Evolutionary conservation across 169 alveolate species (phyloP).

Genomic region (Eimeria sp.): DNA sequence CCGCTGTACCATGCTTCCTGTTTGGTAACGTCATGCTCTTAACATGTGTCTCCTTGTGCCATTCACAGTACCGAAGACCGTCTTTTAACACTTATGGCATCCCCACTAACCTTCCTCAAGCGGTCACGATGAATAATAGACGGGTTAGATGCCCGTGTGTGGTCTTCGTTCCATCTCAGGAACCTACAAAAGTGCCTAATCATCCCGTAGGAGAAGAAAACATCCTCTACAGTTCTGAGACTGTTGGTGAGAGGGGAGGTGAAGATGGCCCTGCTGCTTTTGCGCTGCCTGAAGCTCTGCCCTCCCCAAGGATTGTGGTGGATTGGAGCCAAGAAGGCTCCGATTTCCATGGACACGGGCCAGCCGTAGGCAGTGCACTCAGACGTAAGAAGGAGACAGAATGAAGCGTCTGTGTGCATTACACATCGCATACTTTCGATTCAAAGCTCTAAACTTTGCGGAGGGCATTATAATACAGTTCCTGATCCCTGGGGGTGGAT

Average conservation of each 20-base stretch:
- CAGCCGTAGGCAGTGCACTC: not conserved
- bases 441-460: not conserved
- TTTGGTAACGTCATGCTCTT: not conserved
- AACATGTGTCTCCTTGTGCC: not conserved
- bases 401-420: not conserved
- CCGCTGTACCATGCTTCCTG: not conserved
- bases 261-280: not conserved
- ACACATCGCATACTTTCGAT: not conserved
- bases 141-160: not conserved
- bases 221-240: not conserved
- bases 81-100: not conserved
- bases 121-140: not conserved
- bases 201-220: not conserved
- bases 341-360: not conserved
- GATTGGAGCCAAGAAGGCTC: constrained; percentile 3
- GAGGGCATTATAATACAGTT: not conserved
- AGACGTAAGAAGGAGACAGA: not conserved
- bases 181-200: not conserved
- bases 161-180: not conserved
- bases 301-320: constrained; percentile 6
- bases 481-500: not conserved
- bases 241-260: not conserved
- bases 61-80: not conserved
- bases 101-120: not conserved
- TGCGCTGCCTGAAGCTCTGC: not conserved